Evolutionary conservation across 805 yeast species (phyloP).

Genomic region (Nakazawaea wyomingensis): DNA sequence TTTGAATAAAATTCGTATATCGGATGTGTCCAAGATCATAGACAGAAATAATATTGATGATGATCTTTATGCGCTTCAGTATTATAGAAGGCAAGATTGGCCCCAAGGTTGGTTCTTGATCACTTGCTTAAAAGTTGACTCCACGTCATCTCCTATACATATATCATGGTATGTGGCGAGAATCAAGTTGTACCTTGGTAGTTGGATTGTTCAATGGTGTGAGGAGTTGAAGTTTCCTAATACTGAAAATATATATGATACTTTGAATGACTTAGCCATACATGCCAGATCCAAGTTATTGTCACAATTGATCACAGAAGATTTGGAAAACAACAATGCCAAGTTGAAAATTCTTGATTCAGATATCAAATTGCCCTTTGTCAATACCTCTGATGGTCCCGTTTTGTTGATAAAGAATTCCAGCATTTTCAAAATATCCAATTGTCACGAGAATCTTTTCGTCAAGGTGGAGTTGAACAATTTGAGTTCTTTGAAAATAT

Average conservation of each 20-base stretch:
- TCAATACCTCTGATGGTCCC: constrained; percentile 27
- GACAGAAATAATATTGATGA: constrained; percentile 8
- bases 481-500: constrained; percentile 25
- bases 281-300: constrained; percentile 42
- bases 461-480: constrained; percentile 24
- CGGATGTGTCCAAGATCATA: constrained; percentile 22
- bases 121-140: constrained; percentile 22
- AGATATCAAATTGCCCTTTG: constrained; percentile 8
- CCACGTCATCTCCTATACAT: constrained; percentile 21
- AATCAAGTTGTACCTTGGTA: constrained; percentile 43
- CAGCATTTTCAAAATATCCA: constrained; percentile 30
- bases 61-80: constrained; percentile 23
- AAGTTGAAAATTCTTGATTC: constrained; percentile 26
- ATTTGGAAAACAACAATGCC: constrained; percentile 36
- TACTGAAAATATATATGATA: constrained; percentile 21
- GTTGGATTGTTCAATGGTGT: constrained; percentile 52
- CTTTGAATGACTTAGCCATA: constrained; percentile 35
- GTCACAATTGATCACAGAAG: constrained; percentile 49
- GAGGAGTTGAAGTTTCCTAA: constrained; percentile 19
- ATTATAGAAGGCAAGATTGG: constrained; percentile 48
- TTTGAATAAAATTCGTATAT: constrained; percentile 44
- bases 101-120: constrained; percentile 53
- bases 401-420: constrained; percentile 30
- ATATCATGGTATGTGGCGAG: constrained; percentile 51
- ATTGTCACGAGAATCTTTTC: constrained; percentile 29